Percentiles rank a stretch among this genome's conserved stretches.
phyloP scores from a whole-genome alignment of 2,329 filamentous ascomycete genomes.

The Hymenoscyphus albidus region DNA sequence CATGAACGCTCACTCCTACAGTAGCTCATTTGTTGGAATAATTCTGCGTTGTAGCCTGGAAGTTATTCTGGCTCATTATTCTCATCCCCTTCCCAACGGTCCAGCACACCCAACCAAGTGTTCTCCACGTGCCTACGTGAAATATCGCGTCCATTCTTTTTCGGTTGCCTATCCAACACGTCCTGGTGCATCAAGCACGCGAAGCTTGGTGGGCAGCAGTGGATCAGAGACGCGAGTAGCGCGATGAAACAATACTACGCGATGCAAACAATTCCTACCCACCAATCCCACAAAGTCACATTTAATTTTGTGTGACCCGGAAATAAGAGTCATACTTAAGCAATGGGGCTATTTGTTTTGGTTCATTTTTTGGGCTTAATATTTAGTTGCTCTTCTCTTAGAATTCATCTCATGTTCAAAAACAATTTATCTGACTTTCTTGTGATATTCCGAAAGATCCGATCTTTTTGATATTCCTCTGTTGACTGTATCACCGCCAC shows the following conservation, averaged over 20 bases:
- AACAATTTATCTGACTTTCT: neutral
- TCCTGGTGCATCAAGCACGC: neutral
- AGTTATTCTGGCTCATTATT: neutral
- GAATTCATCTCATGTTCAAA: neutral
- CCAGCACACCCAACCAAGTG: neutral
- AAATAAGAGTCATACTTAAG: conserved; percentile 8
- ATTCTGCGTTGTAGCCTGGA: neutral
- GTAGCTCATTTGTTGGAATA: neutral
- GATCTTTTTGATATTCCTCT: neutral
- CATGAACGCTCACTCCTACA: neutral
- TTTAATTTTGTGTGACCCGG: neutral
- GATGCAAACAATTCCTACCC: conserved; percentile 3
- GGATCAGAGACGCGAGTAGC: neutral
- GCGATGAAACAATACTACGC: conserved; percentile 7
- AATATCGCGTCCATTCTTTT: neutral
- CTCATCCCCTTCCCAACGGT: neutral
- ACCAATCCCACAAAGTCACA: conserved; percentile 6
- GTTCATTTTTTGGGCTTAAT: neutral
- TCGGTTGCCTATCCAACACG: conserved; percentile 3
- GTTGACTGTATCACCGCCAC: neutral
- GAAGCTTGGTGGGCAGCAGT: neutral
- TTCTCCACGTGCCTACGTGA: conserved; percentile 4
- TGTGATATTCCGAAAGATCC: neutral
- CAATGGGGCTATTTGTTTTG: neutral
- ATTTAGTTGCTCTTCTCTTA: neutral